Base-by-base conservation (phyloP, 306 rosid genomes). In the Nissolia schottii region DNA sequence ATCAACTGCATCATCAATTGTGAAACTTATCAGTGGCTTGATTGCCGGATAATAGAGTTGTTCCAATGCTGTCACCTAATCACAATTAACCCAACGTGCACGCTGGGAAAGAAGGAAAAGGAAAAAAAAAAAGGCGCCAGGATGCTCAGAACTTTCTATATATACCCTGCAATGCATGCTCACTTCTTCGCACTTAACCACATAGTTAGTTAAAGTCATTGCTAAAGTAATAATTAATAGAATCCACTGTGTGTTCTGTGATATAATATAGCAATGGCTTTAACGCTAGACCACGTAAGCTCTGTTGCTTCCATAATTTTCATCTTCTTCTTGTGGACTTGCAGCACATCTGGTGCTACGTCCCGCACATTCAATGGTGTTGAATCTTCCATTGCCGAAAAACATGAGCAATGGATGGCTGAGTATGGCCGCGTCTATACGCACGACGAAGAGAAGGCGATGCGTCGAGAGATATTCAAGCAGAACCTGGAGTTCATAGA, bases 231-330 rank as follows among this genome's bases (percentile, higher is more conserved):
- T n/a, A n/a, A n/a, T n/a, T n/a, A n/a, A 14, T 1, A 20, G 59
- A 20, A 3, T 3, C 5, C 35, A 3, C n/a, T n/a, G 3, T 38
- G 4, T 13, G n/a, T n/a, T 61, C 11, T 62, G 50, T 20, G 68
- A n/a, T n/a, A n/a, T n/a, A n/a, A n/a, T n/a, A n/a, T n/a, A 62
- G 70, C 70, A 40, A 64, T 64, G 70, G 55, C 70, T 41, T 64
- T 25, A 14, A 25, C 38, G 2, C 24, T 43, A 3, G 22, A 23
- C n/a, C n/a, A n/a, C n/a, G 25, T 0, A 41, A 64, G 43, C 1
- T 8, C 38, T n/a, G 4, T 64, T 43, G 32, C n/a, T 14, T 6
- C 63, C 16, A n/a, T n/a, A n/a, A n/a, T n/a, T n/a, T n/a, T n/a
- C n/a, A n/a, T n/a, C n/a, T n/a, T n/a, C n/a, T n/a, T 37, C 16